These are phyloP conservation scores for Annona squamosa DNA, from an alignment of 164 flowering plant genomes.

Conservation along the genomic window DNA sequence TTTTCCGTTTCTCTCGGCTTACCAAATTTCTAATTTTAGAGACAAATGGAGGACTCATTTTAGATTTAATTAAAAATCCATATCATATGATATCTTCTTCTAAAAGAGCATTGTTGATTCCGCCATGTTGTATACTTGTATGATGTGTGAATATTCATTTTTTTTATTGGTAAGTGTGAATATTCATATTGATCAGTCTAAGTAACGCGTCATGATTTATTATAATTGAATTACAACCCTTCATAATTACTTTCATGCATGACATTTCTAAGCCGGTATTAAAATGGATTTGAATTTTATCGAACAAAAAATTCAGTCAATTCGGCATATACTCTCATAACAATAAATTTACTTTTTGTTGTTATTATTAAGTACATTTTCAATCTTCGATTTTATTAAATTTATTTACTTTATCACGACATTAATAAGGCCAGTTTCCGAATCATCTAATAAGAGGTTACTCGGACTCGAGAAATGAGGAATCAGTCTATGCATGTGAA, in stretches of 20 bases:
- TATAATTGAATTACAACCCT: no score
- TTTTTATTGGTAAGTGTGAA: no score
- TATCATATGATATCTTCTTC: background rate
- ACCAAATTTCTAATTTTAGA: background rate
- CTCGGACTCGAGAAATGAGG: no score
- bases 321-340: background rate
- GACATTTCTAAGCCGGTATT: no score
- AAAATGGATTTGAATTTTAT: no score
- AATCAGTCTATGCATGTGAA: no score
- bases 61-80: background rate
- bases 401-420: background rate
- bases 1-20: background rate
- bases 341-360: background rate
- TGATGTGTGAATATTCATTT: background rate
- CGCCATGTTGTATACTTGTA: background rate
- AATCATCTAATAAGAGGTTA: no score
- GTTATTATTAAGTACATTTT: no score
- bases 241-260: no score
- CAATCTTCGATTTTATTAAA: background rate
- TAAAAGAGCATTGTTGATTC: background rate
- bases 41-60: no score
- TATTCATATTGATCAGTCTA: background rate
- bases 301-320: no score
- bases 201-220: background rate
- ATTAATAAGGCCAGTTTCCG: no score